Evolutionary conservation across 2,329 filamentous ascomycete species (phyloP), one percentile per base, ranked within the genome.

Genomic region (Ilyonectria mors-panacis): DNA sequence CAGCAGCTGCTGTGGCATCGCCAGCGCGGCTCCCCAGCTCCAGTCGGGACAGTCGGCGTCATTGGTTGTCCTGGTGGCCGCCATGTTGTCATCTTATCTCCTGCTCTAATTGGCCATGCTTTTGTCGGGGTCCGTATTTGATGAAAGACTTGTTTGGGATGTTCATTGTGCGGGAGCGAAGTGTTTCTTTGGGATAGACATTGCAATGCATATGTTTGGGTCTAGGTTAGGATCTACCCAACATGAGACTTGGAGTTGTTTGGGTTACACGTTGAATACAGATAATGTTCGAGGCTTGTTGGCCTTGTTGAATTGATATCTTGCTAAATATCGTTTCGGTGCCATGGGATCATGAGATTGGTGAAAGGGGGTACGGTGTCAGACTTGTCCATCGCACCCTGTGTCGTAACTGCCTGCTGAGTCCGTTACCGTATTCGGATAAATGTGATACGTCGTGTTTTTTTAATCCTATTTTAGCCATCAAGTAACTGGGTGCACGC

Each of bases 1-100:
- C 15, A 53, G 69, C 35, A 72, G 81, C 23, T 91, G 89, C 76
- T 92, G 90, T 71, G 89, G 89, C 6, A 72, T 76, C 58, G 68
- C 77, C 2, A 75, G 75, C 78, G 68, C 78, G 78, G 67, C 80
- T 28, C 58, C 61, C 19, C 68, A 63, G n/a, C 76, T 74, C 4
- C 47, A 30, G 56, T 15, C 45, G 10, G 70, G 65, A 15, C 67
- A 71, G 39, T 67, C 70, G 13, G 58, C 64, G 7, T 71, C 71
- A 33, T 61, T 71, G 69, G 67, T 72, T 30, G 62, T 57, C 30
- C 57, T 77, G 33, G 53, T 76, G 33, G 66, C 69, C 56, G 67
- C 60, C 6, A 65, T 76, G 17, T 23, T 75, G 50, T 70, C 73
- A 10, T 67, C 62, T 10, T 76, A 65, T 48, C 60, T 74, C 17